A percentile compares a stretch with the other conserved stretches of the same genome.
These are phyloP conservation scores for Agrocybe praecox DNA, from an alignment of 768 basidiomycete species.

Conservation along the genomic window DNA sequence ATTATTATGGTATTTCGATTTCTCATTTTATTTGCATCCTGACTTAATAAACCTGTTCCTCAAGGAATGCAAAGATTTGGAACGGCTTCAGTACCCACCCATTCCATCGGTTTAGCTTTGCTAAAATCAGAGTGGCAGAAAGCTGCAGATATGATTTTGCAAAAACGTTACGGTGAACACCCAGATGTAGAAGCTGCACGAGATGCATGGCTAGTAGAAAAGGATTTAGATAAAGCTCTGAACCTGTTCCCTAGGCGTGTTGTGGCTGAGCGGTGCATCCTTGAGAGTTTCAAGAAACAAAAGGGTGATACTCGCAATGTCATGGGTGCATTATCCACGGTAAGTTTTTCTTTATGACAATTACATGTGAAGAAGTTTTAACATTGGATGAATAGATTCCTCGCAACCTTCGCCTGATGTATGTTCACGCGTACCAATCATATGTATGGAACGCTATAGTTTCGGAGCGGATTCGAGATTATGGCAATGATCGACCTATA, in stretches of 20 bases:
- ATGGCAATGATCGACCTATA: conserved; percentile 73
- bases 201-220: conserved; percentile 86
- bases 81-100: conserved; percentile 94
- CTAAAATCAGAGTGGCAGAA: conserved; percentile 89
- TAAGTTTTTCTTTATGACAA: conserved; percentile 30
- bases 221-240: conserved; percentile 79
- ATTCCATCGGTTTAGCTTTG: conserved; percentile 89
- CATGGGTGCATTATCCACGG: conserved; percentile 86
- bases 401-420: conserved; percentile 93
- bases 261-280: conserved; percentile 90
- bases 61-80: conserved; percentile 99
- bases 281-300: conserved; percentile 88
- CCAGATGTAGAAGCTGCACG: conserved; percentile 86
- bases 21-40: background rate
- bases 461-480: conserved; percentile 85
- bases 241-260: conserved; percentile 87
- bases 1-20: conserved; percentile 80
- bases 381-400: conserved; percentile 68
- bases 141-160: conserved; percentile 82
- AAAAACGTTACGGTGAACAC: conserved; percentile 87
- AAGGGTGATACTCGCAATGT: conserved; percentile 79
- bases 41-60: conserved; percentile 9
- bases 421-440: conserved; percentile 97
- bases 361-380: background rate
- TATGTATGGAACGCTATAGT: conserved; percentile 99